Percentiles rank a stretch among this genome's conserved stretches.
phyloP scores from a whole-genome alignment of 2,329 filamentous ascomycete genomes.

The Neopestalotiopsis clavispora region DNA sequence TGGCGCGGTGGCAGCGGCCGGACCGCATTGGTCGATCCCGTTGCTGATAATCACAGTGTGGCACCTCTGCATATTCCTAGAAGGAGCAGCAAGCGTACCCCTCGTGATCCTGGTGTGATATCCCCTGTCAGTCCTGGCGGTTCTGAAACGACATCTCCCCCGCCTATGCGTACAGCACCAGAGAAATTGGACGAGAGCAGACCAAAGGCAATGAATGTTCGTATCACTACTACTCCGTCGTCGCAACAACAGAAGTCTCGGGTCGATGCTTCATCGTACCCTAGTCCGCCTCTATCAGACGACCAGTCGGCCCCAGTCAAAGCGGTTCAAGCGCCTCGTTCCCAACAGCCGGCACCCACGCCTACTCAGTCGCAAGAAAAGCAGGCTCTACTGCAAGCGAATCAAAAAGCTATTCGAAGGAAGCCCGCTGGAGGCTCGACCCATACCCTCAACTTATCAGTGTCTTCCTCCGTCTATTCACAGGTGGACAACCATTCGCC shows the following conservation, averaged over 20 bases:
- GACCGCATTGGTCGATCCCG: conserved; percentile 65
- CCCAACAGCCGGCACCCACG: conserved; percentile 17
- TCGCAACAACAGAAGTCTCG: conserved; percentile 21
- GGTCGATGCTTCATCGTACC: conserved; percentile 31
- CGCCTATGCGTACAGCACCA: conserved; percentile 14
- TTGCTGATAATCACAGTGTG: conserved; percentile 63
- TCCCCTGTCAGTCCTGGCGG: conserved; percentile 38
- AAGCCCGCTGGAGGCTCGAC: conserved; percentile 41
- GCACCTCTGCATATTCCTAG: conserved; percentile 61
- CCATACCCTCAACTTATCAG: conserved; percentile 37
- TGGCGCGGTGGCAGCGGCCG: conserved; percentile 79
- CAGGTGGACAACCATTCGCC: conserved; percentile 32
- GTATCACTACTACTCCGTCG: conserved; percentile 42
- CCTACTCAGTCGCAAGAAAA: conserved; percentile 22
- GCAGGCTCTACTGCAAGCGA: conserved; percentile 32
- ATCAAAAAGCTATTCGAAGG: conserved; percentile 47
- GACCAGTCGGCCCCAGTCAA: conserved; percentile 27
- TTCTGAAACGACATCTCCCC: conserved; percentile 40
- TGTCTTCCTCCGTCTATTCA: conserved; percentile 42
- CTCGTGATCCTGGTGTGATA: conserved; percentile 27
- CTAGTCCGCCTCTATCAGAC: conserved; percentile 43
- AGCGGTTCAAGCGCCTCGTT: conserved; percentile 15
- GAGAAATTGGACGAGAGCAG: conserved; percentile 15
- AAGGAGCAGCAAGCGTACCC: conserved; percentile 51
- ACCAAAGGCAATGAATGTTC: conserved; percentile 34